Base-by-base conservation (phyloP, 1,284 basidiomycete species). In the Rhodotorula sp. region DNA sequence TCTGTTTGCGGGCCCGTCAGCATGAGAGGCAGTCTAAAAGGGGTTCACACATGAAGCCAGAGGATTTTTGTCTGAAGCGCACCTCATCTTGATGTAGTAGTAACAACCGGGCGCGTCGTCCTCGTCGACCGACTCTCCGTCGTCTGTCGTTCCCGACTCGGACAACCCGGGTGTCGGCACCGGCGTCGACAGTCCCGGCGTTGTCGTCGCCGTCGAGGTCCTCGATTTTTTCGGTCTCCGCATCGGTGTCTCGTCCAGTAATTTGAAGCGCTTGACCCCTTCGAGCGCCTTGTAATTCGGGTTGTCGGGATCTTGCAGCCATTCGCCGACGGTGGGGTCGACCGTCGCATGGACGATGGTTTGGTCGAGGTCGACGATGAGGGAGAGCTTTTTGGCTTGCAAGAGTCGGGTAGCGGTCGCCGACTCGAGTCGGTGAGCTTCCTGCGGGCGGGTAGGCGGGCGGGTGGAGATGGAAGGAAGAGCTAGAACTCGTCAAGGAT, bases 311-410 rank as follows among this genome's bases (percentile, higher is more conserved):
- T 83, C 81, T 45, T 77, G 81, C 79, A 97, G 91, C 95, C 95
- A 98, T 28, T 98, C 95, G 38, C 93, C 94, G 0, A 98, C 93
- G 0, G 95, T 98, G 1, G 97, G 95, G 81, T 99, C 95, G 49
- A 98, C 95, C 0, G 95, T 98, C 16, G 97, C 95, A 80, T 99
- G 95, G 15, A 99, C 93, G 79, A 99, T 94, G 12, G 95, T 99
- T 81, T 99, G 95, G 83, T 99, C 95, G 55, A 99, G 87, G 83
- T 99, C 95, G 77, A 99, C 95, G 78, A 99, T 97, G 72, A 99
- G 88, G 18, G 92, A 93, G 31, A 99, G 87, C 79, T 90, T 93
- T 69, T 89, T 86, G 21, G 87, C 84, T 62, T 86, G 85, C 76
- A 93, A 85, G 43, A 99, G 87, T 71, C 89, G 87, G 5, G 89